Base-by-base conservation (phyloP, 2,329 filamentous ascomycete genomes). In the Podosphaera fusca region DNA sequence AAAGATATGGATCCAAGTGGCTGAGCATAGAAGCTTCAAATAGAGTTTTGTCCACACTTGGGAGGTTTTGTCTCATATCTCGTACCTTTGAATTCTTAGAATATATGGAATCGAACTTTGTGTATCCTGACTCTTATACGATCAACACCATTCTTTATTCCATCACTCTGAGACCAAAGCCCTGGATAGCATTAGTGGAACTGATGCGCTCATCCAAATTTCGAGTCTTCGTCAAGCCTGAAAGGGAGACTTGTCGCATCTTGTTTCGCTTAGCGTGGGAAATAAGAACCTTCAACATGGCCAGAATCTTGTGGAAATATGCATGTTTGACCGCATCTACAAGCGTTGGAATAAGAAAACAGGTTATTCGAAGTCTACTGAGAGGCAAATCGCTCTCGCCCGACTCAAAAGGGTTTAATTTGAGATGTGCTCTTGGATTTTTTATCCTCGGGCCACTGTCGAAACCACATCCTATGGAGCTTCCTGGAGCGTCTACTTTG, bases 221-320 rank as follows among this genome's bases (percentile, higher is more conserved):
- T 35, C 50, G 21, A 34, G 31, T 14, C n/a, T 36, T 52, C 14
- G 14, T 52, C 34, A 7, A 52, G 50, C 50, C 50, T 21, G 30
- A 52, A 14, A 14, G 8, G 12, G 50, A 52, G 50, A 68, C 65
- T 1, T 70, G 67, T 58, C 65, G 70, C 34, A 61, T 64, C 12
- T 64, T 75, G 14, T 74, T 75, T 56, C 58, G 67, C 21, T 62
- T 68, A n/a, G 72, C 71, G 5, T 72, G 68, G 66, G 64, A 64
- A 29, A 59, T 58, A 50, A 64, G 64, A 30, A 61, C 64, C 40
- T 70, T 70, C 59, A 75, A 74, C 56, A 62, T 71, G 9, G 70
- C 69, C 55, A 70, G 70, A 9, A 71, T 74, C 7, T 59, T 75
- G 4, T 75, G 73, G 73, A 66, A 67, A 59, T 73, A 73, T 63